phyloP scores from a whole-genome alignment of 2,329 filamentous ascomycete genomes.

The Biscogniauxia marginata region DNA sequence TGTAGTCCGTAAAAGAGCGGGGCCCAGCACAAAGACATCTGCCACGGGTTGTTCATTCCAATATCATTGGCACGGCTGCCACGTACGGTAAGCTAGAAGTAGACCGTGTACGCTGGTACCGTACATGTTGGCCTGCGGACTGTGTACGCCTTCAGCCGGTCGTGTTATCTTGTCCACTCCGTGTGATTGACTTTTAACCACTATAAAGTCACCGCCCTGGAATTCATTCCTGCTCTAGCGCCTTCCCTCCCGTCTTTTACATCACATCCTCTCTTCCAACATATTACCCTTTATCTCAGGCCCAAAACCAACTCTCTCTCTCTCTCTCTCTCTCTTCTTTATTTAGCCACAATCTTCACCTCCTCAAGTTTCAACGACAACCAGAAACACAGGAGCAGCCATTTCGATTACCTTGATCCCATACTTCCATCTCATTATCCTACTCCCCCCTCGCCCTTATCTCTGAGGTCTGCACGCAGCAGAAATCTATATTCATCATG shows the following conservation, averaged over 20 bases:
- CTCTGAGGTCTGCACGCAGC: neutral
- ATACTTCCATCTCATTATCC: neutral
- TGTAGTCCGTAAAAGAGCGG: neutral
- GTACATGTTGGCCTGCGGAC: neutral
- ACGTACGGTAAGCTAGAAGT: neutral
- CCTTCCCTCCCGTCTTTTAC: neutral
- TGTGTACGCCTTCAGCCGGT: neutral
- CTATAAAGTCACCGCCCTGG: neutral
- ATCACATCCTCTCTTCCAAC: conserved; percentile 1
- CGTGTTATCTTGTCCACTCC: neutral
- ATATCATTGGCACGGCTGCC: neutral
- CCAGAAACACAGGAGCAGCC: conserved; percentile 1
- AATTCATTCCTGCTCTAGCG: neutral
- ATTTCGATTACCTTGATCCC: no score
- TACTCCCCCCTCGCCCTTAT: neutral
- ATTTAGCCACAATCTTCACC: conserved; percentile 4
- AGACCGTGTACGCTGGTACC: neutral
- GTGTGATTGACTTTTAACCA: neutral
- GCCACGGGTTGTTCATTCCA: neutral
- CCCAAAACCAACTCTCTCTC: conserved; percentile 13
- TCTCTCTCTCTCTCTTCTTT: neutral
- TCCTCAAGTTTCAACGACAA: conserved; percentile 2
- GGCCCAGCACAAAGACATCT: neutral
- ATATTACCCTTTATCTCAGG: conserved; percentile 5
- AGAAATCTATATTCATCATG: conserved; percentile 36